These are phyloP conservation scores for Argentina anserina DNA, from an alignment of 306 rosid genomes.

Conservation along the genomic window DNA sequence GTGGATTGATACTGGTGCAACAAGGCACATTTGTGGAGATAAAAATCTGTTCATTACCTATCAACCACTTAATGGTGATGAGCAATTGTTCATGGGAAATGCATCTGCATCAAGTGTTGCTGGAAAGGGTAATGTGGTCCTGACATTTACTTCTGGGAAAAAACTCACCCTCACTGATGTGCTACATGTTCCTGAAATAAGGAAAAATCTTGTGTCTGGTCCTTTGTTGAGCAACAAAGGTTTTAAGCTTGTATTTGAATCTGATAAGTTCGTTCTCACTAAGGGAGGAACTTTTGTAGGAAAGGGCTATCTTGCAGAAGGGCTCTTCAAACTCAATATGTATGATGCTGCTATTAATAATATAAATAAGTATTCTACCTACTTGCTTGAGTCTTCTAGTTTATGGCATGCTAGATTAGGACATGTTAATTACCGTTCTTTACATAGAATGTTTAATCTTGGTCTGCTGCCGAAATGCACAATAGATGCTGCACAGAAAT, in stretches of 20 bases:
- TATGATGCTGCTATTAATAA: background rate
- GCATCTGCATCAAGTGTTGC: background rate
- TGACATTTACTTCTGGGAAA: background rate
- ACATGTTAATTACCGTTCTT: background rate
- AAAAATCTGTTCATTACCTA: background rate
- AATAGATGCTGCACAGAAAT: background rate
- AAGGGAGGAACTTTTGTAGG: background rate
- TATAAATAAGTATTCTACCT: background rate
- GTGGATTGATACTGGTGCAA: conserved; percentile 1
- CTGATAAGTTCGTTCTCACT: background rate
- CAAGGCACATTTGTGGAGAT: background rate
- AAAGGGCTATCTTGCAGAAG: background rate
- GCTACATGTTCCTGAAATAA: background rate
- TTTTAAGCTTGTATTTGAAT: background rate
- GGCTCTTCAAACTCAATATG: background rate
- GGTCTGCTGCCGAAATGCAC: background rate
- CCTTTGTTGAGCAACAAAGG: background rate
- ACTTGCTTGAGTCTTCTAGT: background rate
- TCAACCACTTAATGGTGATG: background rate
- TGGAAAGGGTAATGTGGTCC: background rate
- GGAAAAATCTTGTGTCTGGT: background rate
- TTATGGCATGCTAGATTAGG: conserved; percentile 1
- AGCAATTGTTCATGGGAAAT: background rate
- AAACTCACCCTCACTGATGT: background rate
- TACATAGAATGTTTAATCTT: background rate